A percentile compares a stretch with the other conserved stretches of the same genome.
Conservation (phyloP, 768 basidiomycete genomes). For the Favolaschia claudopus region DNA sequence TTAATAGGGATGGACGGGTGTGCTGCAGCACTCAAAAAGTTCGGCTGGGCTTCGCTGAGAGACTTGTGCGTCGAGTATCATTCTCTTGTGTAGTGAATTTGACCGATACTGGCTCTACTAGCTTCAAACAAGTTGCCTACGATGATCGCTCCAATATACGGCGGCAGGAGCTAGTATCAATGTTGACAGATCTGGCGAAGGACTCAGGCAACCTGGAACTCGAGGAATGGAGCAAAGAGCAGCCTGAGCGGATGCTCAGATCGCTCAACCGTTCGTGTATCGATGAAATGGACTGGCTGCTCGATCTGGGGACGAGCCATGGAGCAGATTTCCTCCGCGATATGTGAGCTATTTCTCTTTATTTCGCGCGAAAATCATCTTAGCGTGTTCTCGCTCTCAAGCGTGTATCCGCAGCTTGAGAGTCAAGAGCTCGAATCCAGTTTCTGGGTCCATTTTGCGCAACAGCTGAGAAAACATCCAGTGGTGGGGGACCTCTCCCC, state of each 20-base stretch:
- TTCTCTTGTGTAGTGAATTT: background rate
- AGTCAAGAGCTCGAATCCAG: background rate
- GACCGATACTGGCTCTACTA: background rate
- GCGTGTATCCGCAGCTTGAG: constrained; percentile 1
- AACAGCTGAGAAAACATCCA: background rate
- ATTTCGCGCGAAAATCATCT: too few relatives aligned
- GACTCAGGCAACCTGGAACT: background rate
- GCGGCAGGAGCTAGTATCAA: background rate
- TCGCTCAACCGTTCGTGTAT: background rate
- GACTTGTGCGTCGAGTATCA: background rate
- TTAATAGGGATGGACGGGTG: background rate
- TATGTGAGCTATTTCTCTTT: background rate
- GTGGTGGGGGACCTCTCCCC: background rate
- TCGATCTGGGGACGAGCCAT: background rate
- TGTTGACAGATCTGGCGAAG: background rate
- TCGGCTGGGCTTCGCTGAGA: constrained; percentile 6
- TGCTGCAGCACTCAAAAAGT: background rate
- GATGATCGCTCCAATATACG: background rate
- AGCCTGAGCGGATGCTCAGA: background rate
- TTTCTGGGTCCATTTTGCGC: constrained; percentile 4
- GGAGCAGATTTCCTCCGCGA: background rate
- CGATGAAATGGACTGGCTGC: constrained; percentile 2
- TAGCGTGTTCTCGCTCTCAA: background rate
- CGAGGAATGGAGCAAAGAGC: background rate
- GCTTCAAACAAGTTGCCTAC: background rate